A percentile compares a stretch with the other conserved stretches of the same genome.
Conservation (phyloP, 768 basidiomycete genomes). For the Tricholoma sp. region DNA sequence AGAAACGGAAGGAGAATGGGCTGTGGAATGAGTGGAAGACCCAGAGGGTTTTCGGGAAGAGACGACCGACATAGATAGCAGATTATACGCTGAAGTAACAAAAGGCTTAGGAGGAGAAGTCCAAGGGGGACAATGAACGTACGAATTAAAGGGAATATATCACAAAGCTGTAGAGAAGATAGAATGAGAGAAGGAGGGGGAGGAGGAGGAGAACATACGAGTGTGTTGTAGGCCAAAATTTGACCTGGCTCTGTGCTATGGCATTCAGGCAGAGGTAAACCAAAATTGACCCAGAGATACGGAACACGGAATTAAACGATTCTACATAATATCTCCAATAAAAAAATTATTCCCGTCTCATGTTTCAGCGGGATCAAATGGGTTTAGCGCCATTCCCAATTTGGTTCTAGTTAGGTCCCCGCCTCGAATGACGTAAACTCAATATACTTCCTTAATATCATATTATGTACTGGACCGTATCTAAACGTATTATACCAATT, state of each 20-base stretch:
- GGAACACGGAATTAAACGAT: constrained; percentile 18
- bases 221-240: constrained; percentile 3
- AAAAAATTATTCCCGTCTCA: constrained; percentile 25
- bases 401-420: constrained; percentile 29
- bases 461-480: constrained; percentile 4
- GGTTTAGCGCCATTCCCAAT: constrained; percentile 21
- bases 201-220: constrained; percentile 22
- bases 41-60: constrained; percentile 64
- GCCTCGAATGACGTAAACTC: constrained; percentile 17
- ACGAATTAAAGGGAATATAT: constrained; percentile 14
- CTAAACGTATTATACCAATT: constrained; percentile 9
- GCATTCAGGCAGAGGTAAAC: constrained; percentile 5
- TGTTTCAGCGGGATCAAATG: constrained; percentile 38
- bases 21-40: constrained; percentile 60
- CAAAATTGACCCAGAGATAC: constrained; percentile 1
- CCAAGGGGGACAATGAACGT: not conserved
- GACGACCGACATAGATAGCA: constrained; percentile 31
- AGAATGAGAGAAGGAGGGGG: constrained; percentile 25
- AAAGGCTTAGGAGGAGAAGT: not conserved
- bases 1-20: constrained; percentile 58
- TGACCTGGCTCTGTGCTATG: not conserved
- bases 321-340: constrained; percentile 19
- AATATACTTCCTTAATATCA: not conserved
- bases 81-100: constrained; percentile 14
- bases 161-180: constrained; percentile 6